Evolutionary conservation across 805 yeast species (phyloP).

Genomic region (Candida ortonii): DNA sequence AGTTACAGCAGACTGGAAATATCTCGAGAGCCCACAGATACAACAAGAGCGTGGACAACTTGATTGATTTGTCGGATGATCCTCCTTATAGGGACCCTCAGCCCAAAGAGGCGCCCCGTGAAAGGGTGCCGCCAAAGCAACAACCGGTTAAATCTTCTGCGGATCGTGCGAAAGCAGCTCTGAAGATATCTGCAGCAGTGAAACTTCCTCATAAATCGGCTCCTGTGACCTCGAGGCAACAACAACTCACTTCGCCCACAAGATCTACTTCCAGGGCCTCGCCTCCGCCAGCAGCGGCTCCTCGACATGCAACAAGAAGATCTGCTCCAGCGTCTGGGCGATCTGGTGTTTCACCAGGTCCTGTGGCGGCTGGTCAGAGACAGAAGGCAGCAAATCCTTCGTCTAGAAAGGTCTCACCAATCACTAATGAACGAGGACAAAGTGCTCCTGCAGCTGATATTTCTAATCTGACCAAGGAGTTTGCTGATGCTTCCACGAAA

Average conservation of each 20-base stretch:
- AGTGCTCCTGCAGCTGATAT: constrained; percentile 2
- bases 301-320: too few relatives aligned
- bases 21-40: constrained; percentile 19
- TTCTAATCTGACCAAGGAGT: constrained; percentile 10
- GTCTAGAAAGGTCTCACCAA: constrained; percentile 12
- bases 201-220: constrained; percentile 22
- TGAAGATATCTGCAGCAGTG: constrained; percentile 34
- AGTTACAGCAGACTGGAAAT: constrained; percentile 26
- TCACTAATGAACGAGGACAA: constrained; percentile 2
- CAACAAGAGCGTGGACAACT: constrained; percentile 15
- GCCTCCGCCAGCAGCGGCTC: constrained; percentile 8
- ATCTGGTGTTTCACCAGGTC: constrained; percentile 16
- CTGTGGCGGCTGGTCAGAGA: constrained; percentile 7
- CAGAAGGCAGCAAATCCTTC: constrained; percentile 4
- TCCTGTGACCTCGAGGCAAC: constrained; percentile 10
- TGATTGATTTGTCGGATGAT: constrained; percentile 14
- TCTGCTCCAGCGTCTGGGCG: constrained; percentile 5
- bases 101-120: constrained; percentile 7
- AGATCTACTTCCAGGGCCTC: constrained; percentile 12
- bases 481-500: constrained; percentile 24
- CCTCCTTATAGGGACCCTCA: constrained; percentile 13
- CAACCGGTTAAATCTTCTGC: constrained; percentile 23
- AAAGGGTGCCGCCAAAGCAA: constrained; percentile 9
- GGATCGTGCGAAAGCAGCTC: constrained; percentile 32
- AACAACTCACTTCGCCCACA: constrained; percentile 13